A percentile compares a stretch with the other conserved stretches of the same genome.
Evolutionary conservation across 306 rosid genomes (phyloP).

Genomic region (Pyrus bretschneideri): DNA sequence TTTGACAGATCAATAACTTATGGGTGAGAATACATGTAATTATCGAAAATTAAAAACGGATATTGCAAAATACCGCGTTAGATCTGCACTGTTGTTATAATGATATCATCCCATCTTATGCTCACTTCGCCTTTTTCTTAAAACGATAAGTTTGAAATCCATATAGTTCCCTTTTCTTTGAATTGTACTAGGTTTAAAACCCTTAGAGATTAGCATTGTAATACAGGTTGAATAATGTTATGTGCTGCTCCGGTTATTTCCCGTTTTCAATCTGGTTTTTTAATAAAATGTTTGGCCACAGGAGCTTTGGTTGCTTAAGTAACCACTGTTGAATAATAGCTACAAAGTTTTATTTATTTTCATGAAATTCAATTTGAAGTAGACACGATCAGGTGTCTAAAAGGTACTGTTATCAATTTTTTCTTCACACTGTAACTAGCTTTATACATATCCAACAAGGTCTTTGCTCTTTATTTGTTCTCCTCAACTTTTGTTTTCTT

Average conservation of each 20-base stretch:
- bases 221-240: not conserved
- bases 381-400: not conserved
- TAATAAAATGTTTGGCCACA: no score
- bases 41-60: not conserved
- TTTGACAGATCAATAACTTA: not conserved
- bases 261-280: not conserved
- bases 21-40: not conserved
- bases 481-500: conserved; percentile 17
- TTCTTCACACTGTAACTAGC: not conserved
- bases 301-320: no score
- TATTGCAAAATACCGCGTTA: not conserved
- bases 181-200: no score
- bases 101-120: not conserved
- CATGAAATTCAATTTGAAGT: not conserved
- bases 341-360: not conserved
- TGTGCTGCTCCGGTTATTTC: not conserved
- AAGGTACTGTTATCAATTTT: not conserved
- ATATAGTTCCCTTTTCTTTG: not conserved
- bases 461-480: not conserved
- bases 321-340: not conserved
- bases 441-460: not conserved
- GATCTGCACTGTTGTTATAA: not conserved
- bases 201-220: not conserved
- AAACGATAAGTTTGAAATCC: not conserved
- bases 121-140: not conserved